A percentile compares a stretch with the other conserved stretches of the same genome.
These are phyloP conservation scores for Buddleja alternifolia DNA, from an alignment of 257 asterid species.

Conservation along the genomic window DNA sequence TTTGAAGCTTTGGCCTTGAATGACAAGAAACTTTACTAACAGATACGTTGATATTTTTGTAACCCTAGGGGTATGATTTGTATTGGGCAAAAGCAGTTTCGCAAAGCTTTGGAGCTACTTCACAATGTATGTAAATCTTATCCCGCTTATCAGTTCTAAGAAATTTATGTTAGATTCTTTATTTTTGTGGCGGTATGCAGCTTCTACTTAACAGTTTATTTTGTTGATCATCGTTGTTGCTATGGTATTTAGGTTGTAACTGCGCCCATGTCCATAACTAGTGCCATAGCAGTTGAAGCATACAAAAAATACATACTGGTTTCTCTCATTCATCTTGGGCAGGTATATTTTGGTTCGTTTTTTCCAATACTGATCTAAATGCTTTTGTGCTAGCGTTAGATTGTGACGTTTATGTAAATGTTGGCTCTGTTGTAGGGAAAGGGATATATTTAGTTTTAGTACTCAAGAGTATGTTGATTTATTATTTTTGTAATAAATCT, in stretches of 20 bases:
- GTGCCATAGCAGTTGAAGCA: slow-evolving; percentile 94
- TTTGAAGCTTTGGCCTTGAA: too few species aligned
- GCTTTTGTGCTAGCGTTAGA: neutral
- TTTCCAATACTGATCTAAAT: slow-evolving; percentile 1
- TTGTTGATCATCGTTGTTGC: slow-evolving; percentile 20
- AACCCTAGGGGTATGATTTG: slow-evolving; percentile 83
- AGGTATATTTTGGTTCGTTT: slow-evolving; percentile 48
- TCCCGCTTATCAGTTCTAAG: neutral
- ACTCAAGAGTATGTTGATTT: neutral
- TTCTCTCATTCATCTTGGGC: slow-evolving; percentile 89
- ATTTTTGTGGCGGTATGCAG: neutral
- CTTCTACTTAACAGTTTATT: slow-evolving; percentile 10
- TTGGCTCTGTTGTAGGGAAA: slow-evolving; percentile 1
- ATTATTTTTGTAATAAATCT: slow-evolving; percentile 4
- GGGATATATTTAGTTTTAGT: neutral
- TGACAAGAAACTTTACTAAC: slow-evolving; percentile 11
- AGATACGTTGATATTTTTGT: slow-evolving; percentile 28
- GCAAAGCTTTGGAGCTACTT: slow-evolving; percentile 83
- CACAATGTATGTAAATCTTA: slow-evolving; percentile 64
- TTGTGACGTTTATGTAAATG: slow-evolving; percentile 7
- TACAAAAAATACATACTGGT: slow-evolving; percentile 88
- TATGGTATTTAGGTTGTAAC: slow-evolving; percentile 76
- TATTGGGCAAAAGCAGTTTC: slow-evolving; percentile 86
- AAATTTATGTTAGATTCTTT: slow-evolving; percentile 10
- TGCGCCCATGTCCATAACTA: slow-evolving; percentile 82